phyloP scores from a whole-genome alignment of 805 yeast genomes.

The Diddensiella santjacobensis region DNA sequence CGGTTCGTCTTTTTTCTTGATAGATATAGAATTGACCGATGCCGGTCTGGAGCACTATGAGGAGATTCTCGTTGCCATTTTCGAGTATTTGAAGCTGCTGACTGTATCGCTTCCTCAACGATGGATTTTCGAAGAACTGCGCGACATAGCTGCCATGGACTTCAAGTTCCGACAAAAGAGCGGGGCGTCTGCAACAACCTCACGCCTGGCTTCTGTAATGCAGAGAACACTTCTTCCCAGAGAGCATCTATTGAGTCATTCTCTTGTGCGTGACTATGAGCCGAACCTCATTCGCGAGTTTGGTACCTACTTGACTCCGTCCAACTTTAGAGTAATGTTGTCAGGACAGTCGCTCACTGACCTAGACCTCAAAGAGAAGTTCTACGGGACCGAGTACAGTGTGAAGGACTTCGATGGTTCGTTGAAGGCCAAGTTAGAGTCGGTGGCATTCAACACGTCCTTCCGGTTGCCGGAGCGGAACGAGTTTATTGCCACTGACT shows the following conservation, averaged over 20 bases:
- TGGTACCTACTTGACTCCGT: slow-evolving; percentile 47
- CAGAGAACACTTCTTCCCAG: slow-evolving; percentile 62
- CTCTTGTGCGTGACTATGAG: slow-evolving; percentile 57
- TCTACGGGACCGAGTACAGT: slow-evolving; percentile 88
- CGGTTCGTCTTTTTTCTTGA: slow-evolving; percentile 63
- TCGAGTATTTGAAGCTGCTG: slow-evolving; percentile 71
- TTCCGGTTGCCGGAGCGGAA: slow-evolving; percentile 69
- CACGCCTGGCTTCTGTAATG: slow-evolving; percentile 57
- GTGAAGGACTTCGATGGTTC: slow-evolving; percentile 40
- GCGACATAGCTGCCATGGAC: slow-evolving; percentile 59
- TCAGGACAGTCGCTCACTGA: slow-evolving; percentile 50
- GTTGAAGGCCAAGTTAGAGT: slow-evolving; percentile 31
- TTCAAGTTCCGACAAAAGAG: slow-evolving; percentile 80
- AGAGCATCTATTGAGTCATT: slow-evolving; percentile 53
- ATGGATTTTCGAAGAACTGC: slow-evolving; percentile 78
- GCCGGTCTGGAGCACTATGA: slow-evolving; percentile 60
- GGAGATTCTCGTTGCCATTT: slow-evolving; percentile 53
- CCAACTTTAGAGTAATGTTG: slow-evolving; percentile 58
- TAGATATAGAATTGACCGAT: slow-evolving; percentile 73
- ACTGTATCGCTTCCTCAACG: slow-evolving; percentile 56
- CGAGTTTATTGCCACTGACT: slow-evolving; percentile 76
- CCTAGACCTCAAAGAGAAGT: slow-evolving; percentile 55
- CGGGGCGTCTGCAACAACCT: slow-evolving; percentile 68
- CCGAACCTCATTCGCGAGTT: slow-evolving; percentile 50
- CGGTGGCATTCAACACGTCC: slow-evolving; percentile 29